Base-by-base conservation (phyloP, 2,329 filamentous ascomycete species). In the Sordariomycetes sp. region DNA sequence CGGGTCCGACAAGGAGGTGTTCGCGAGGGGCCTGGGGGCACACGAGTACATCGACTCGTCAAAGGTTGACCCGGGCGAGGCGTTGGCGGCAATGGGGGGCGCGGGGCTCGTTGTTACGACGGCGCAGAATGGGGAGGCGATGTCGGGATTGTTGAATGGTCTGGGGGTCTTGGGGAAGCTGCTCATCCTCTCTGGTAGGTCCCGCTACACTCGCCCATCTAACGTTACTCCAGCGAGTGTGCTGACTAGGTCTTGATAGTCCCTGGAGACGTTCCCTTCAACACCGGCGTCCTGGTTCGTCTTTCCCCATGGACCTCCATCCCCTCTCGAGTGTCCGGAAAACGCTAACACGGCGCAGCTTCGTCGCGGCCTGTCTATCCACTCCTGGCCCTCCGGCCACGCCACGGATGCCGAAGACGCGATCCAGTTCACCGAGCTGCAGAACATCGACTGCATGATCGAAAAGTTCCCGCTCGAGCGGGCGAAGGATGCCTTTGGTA, bases 371-470 rank as follows among this genome's bases (percentile, higher is more conserved):
- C 70, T 83, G 18, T 81, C 78, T 2, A 74, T 94, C 1, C 77
- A 83, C 61, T 85, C 85, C 11, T 84, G 79, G 69, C 77, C 87
- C 0, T 80, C 81, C 24, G 86, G 86, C 0, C 78, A 87, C 46
- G 77, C 85, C 1, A 73, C 83, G 53, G 81, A 89, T 61, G 77
- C 79, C 58, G 80, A 85, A 65, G 82, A 88, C 64, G 85, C 88
- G 60, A 78, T 90, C 56, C 75, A 74, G 2, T 90, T 90, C 65
- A 79, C 86, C 0, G 72, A 77, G 60, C 70, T 75, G 18, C 83
- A 89, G 63, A 74, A 75, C 4, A 78, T 90, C 62, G 79, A 81
- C 69, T 87, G 86, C 56, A 74, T 88, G 68, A 72, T 87, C 32
- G 80, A 89, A 74, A 83, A 75, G 64, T 89, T 82, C 66, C 76